Evolutionary conservation across 345 rosid genomes (phyloP).

Genomic region (Eucalyptus microcorys): DNA sequence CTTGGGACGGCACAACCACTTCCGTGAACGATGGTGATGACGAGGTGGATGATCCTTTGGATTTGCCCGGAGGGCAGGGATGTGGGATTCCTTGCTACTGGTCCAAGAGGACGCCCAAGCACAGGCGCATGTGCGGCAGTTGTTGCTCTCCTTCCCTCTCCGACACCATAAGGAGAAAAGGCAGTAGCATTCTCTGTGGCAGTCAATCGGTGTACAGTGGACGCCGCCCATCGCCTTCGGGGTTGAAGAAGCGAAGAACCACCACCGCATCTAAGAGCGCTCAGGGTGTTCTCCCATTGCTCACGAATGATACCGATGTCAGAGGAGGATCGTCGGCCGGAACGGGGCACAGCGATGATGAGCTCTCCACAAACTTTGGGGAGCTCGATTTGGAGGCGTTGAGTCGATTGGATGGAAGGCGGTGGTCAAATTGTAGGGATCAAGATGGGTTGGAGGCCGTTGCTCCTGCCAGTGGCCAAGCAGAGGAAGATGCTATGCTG

Average conservation of each 20-base stretch:
- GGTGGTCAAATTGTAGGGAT: slow-evolving; percentile 96
- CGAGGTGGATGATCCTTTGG: slow-evolving; percentile 63
- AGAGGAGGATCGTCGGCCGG: slow-evolving; percentile 73
- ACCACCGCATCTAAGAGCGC: slow-evolving; percentile 39
- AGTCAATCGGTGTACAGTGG: slow-evolving; percentile 45
- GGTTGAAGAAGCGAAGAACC: slow-evolving; percentile 29
- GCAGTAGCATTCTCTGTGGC: slow-evolving; percentile 78
- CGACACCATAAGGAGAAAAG: slow-evolving; percentile 75
- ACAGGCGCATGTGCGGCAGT: slow-evolving; percentile 57
- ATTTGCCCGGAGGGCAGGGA: slow-evolving; percentile 77
- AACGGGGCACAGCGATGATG: slow-evolving; percentile 72
- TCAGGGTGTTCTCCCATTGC: slow-evolving; percentile 76
- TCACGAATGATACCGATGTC: slow-evolving; percentile 42
- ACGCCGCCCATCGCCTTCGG: slow-evolving; percentile 34
- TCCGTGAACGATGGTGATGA: slow-evolving; percentile 74
- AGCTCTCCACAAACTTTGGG: slow-evolving; percentile 81
- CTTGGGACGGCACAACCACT: slow-evolving; percentile 87
- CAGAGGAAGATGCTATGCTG: slow-evolving; percentile 54
- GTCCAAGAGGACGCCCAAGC: slow-evolving; percentile 71
- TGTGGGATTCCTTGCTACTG: slow-evolving; percentile 97
- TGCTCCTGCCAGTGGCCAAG: slow-evolving; percentile 34
- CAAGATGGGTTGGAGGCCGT: slow-evolving; percentile 68
- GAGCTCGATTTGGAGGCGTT: slow-evolving; percentile 96
- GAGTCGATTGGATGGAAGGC: slow-evolving; percentile 93
- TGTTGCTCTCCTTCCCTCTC: slow-evolving; percentile 92